A percentile compares a stretch with the other conserved stretches of the same genome.
Conservation (phyloP, 371 early-diverging fungal species). For the Mortierella polycephala region DNA sequence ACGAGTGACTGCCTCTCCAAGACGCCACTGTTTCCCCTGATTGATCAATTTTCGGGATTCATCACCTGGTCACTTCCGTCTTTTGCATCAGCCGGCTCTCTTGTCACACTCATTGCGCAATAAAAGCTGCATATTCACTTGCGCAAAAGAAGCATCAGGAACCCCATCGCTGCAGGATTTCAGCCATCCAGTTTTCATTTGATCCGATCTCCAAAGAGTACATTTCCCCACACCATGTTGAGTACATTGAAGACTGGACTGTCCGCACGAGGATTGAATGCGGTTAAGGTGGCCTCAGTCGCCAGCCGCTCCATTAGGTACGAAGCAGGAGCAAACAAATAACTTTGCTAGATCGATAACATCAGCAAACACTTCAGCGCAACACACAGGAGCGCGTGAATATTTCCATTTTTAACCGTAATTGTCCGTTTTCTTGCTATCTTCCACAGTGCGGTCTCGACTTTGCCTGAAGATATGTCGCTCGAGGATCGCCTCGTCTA, state of each 20-base stretch:
- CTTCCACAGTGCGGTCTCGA: slow-evolving; percentile 2
- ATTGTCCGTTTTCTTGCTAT: neutral
- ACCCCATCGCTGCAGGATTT: too few relatives aligned
- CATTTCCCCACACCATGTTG: slow-evolving; percentile 21
- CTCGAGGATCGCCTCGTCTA: slow-evolving; percentile 50
- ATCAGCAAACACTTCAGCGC: too few relatives aligned
- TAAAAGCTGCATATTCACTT: too few relatives aligned
- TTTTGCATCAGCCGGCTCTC: neutral
- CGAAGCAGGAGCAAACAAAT: slow-evolving; percentile 1
- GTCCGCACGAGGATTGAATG: slow-evolving; percentile 31
- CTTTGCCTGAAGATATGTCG: slow-evolving; percentile 38
- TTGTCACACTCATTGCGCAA: neutral
- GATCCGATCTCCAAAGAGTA: neutral
- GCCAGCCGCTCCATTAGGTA: slow-evolving; percentile 50
- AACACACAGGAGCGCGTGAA: neutral
- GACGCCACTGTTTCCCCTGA: too few relatives aligned
- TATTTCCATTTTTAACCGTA: neutral
- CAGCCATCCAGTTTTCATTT: too few relatives aligned
- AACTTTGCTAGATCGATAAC: neutral
- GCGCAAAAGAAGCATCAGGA: too few relatives aligned
- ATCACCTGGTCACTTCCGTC: neutral
- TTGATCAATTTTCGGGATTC: neutral
- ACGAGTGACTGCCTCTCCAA: slow-evolving; percentile 14
- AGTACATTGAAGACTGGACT: slow-evolving; percentile 40
- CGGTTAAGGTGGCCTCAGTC: slow-evolving; percentile 23